Conservation (phyloP, 2,329 filamentous ascomycete species). For the Teratosphaeria gauchensis region DNA sequence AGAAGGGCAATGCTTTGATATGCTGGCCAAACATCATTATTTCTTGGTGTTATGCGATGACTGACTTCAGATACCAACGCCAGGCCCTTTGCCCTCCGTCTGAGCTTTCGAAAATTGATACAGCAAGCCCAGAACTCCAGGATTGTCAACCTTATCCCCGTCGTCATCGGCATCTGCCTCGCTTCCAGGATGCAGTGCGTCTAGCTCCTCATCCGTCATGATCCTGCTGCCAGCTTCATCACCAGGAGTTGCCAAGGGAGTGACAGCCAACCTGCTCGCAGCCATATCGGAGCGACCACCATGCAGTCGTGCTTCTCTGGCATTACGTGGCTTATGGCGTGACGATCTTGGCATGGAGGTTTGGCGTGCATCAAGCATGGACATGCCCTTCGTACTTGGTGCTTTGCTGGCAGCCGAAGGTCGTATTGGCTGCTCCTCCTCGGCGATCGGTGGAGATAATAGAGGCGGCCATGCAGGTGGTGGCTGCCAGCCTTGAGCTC, state of each 20-base stretch:
- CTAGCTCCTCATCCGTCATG: constrained; percentile 44
- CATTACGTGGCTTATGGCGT: not conserved
- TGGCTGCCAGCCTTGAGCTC: constrained; percentile 18
- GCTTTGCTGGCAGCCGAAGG: constrained; percentile 12
- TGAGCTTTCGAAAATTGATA: constrained; percentile 59
- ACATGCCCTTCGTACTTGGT: constrained; percentile 2
- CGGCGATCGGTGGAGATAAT: constrained; percentile 12
- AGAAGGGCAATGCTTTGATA: too few relatives aligned
- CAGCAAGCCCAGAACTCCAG: constrained; percentile 55
- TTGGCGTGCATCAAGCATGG: constrained; percentile 1
- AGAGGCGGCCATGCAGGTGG: constrained; percentile 24
- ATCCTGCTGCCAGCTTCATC: constrained; percentile 29
- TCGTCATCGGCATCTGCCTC: constrained; percentile 38
- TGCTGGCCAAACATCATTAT: too few relatives aligned
- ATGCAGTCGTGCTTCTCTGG: constrained; percentile 1
- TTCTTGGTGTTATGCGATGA: not conserved
- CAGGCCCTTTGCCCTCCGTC: constrained; percentile 33
- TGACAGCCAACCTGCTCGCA: constrained; percentile 3
- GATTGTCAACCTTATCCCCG: constrained; percentile 29
- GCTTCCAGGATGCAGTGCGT: constrained; percentile 37
- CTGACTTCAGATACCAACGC: constrained; percentile 4
- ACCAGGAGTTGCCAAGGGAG: constrained; percentile 10
- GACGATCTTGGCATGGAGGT: not conserved
- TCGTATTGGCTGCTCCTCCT: constrained; percentile 10
- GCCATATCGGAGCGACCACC: not conserved